phyloP scores from a whole-genome alignment of 495 filamentous ascomycete species.

The Lepidopterella palustris region DNA sequence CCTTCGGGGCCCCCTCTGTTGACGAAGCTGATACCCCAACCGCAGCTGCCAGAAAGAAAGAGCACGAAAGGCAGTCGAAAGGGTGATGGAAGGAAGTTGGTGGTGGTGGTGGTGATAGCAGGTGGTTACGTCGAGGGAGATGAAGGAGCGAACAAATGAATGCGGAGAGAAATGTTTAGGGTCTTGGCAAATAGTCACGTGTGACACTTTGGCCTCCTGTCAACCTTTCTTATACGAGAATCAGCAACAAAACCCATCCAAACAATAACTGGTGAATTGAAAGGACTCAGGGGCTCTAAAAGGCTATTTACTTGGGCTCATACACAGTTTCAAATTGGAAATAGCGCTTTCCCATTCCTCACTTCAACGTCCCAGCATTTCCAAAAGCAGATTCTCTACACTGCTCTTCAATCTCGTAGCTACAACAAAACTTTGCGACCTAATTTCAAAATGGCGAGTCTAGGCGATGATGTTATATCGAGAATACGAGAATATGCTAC shows the following conservation, averaged over 20 bases:
- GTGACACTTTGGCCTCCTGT: not conserved
- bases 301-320: too few relatives aligned
- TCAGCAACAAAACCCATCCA: too few relatives aligned
- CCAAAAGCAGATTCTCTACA: too few relatives aligned
- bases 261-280: too few relatives aligned
- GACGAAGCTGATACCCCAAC: not conserved
- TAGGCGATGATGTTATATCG: conserved; percentile 5
- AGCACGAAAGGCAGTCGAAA: not conserved
- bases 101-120: too few relatives aligned
- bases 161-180: conserved; percentile 1
- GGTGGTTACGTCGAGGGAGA: conserved; percentile 2
- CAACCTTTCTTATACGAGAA: not conserved
- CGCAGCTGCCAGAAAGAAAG: not conserved
- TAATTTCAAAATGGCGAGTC: conserved; percentile 15
- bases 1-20: not conserved
- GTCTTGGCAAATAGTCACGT: conserved; percentile 9
- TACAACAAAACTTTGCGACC: too few relatives aligned
- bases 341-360: too few relatives aligned
- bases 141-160: not conserved
- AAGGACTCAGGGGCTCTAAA: too few relatives aligned
- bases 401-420: too few relatives aligned
- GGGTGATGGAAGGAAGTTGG: not conserved
- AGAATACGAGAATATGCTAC: conserved; percentile 27
- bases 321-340: too few relatives aligned
- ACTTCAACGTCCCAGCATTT: too few relatives aligned